Percentiles rank a stretch among this genome's conserved stretches.
Evolutionary conservation across 2,329 filamentous ascomycete genomes (phyloP).

Genomic region (Monosporascus sp.): DNA sequence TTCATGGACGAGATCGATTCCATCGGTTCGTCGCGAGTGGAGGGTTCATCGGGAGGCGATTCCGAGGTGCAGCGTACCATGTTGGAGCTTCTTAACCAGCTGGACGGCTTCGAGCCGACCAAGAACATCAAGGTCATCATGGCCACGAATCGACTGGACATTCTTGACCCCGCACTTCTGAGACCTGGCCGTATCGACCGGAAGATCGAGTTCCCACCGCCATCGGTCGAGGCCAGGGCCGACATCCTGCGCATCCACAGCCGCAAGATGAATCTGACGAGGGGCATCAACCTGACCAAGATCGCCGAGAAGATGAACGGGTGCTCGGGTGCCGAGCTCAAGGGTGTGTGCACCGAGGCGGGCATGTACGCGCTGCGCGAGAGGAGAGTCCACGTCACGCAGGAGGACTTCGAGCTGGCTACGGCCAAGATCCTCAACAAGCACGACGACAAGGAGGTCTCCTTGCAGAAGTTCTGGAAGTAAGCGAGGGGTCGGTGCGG

Average conservation of each 20-base stretch:
- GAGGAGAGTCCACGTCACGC: constrained; percentile 93
- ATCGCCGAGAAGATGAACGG: constrained; percentile 99
- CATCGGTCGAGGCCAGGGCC: constrained; percentile 90
- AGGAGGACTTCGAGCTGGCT: constrained; percentile 97
- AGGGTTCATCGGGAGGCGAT: constrained; percentile 90
- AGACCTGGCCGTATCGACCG: constrained; percentile 96
- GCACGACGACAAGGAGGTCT: constrained; percentile 97
- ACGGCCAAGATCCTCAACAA: constrained; percentile 99
- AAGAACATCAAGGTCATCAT: constrained; percentile 99
- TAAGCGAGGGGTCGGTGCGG: constrained; percentile 32
- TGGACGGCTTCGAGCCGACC: constrained; percentile 97
- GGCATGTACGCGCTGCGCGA: constrained; percentile 98
- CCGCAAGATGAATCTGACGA: constrained; percentile 95
- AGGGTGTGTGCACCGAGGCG: constrained; percentile 97
- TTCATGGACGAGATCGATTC: constrained; percentile 99
- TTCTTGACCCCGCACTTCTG: constrained; percentile 89
- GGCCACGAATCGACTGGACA: constrained; percentile 97
- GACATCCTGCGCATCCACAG: constrained; percentile 98
- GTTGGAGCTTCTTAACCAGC: constrained; percentile 95
- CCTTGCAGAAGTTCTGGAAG: constrained; percentile 83
- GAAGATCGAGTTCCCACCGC: constrained; percentile 98
- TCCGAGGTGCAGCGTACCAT: constrained; percentile 98
- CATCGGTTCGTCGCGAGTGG: constrained; percentile 94
- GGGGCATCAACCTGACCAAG: constrained; percentile 96
- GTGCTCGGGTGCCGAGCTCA: constrained; percentile 93